These are phyloP conservation scores for Margaritispora aquatica DNA, from an alignment of 495 filamentous ascomycete genomes.

Conservation along the genomic window DNA sequence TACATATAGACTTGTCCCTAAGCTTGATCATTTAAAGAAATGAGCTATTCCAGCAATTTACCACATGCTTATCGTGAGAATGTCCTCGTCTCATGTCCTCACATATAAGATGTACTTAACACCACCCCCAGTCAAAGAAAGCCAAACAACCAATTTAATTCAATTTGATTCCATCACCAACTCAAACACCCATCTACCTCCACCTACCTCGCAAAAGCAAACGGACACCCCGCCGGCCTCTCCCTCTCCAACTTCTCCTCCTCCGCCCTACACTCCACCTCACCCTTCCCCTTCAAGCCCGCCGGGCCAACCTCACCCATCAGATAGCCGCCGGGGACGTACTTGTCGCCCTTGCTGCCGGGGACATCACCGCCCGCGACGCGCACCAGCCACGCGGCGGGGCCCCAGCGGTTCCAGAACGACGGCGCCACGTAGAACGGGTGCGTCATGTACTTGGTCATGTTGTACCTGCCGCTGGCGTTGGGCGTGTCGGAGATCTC, in stretches of 20 bases:
- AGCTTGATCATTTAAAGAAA: no score
- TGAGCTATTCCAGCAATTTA: no score
- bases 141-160: no score
- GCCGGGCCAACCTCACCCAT: constrained; percentile 53
- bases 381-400: constrained; percentile 45
- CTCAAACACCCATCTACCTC: no score
- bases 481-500: constrained; percentile 40
- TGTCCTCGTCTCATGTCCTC: no score
- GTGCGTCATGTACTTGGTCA: constrained; percentile 41
- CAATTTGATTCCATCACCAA: no score
- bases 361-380: constrained; percentile 50
- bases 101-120: no score
- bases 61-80: no score
- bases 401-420: constrained; percentile 56
- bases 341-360: constrained; percentile 50
- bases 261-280: constrained; percentile 38
- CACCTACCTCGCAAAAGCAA: no score
- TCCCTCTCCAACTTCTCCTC: constrained; percentile 32
- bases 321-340: constrained; percentile 51
- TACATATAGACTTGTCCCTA: no score
- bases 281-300: constrained; percentile 49
- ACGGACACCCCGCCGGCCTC: constrained; percentile 49
- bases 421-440: constrained; percentile 47
- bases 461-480: constrained; percentile 40
- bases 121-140: no score